Base-by-base conservation (phyloP, 306 rosid genomes). In the Quercus robur region DNA sequence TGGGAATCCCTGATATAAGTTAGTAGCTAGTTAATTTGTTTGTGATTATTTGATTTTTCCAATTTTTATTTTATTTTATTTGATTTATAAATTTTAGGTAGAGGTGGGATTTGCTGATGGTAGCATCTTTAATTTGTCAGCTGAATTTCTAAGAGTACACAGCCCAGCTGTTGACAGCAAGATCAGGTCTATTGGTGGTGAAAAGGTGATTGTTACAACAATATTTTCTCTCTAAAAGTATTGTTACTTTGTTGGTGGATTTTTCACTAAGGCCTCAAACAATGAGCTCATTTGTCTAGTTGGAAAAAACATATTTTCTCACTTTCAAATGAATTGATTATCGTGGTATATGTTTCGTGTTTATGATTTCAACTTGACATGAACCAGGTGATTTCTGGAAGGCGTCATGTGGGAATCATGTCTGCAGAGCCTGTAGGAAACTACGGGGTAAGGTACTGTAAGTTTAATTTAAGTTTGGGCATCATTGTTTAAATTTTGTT, bases 121-220 rank as follows among this genome's bases (percentile, higher is more conserved):
- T 23, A 84, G 73, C 63, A 78, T 63, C 26, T 94, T 92, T 85
- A 90, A 81, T 58, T 77, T 94, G 75, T 87, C 98, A 23, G 94
- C 98, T 77, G 98, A 94, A 52, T 92, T 92, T 83, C 87, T 94
- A 57, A 89, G 98, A 89, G 78, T 92, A 49, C 77, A 82, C 61
- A 94, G 98, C 77, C 98, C 97, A 18, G 97, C 98, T 62, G 97
- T 81, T 86, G 96, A 94, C 85, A 91, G 90, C 74, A 94, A 91
- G 85, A 14, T 92, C 57, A 90, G 92, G 85, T 86, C 97, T 73
- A 87, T 94, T 62, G 91, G 91, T 18, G 97, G 97, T 54, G 93
- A 92, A 82, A 94, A 94, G 98, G 98, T 93, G 84, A 62, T 73
- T 26, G 64, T 44, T 54, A 54, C 57, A 71, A 31, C 66, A 56